Conservation (phyloP, 1,284 basidiomycete genomes). For the Neonothopanus nambi region DNA sequence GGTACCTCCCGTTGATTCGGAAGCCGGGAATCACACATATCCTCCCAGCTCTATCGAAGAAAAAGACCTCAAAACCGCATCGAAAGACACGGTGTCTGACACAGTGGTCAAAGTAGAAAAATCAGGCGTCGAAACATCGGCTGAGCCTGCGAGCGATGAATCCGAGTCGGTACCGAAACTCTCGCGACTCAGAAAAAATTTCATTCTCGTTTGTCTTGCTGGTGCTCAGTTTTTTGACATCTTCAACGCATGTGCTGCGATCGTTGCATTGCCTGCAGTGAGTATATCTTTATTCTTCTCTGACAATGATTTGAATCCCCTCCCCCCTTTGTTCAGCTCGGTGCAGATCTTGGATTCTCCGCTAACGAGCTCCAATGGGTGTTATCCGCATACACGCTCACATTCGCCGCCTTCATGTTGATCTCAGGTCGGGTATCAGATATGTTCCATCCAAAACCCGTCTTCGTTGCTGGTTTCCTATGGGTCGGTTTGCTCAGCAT, state of each 20-base stretch:
- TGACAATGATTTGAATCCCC: not conserved
- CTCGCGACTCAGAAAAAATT: not conserved
- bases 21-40: too few relatives aligned
- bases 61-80: too few relatives aligned
- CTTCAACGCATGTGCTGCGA: conserved; percentile 18
- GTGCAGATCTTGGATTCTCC: conserved; percentile 17
- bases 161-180: too few relatives aligned
- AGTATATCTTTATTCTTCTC: not conserved
- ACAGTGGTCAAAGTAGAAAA: too few relatives aligned
- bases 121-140: too few relatives aligned
- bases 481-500: conserved; percentile 21
- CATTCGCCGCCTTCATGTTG: conserved; percentile 22
- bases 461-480: conserved; percentile 19
- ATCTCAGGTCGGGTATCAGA: conserved; percentile 20
- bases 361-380: conserved; percentile 20
- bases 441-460: conserved; percentile 22
- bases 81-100: too few relatives aligned
- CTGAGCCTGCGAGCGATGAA: too few relatives aligned
- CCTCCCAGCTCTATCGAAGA: too few relatives aligned
- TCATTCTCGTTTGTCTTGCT: conserved; percentile 6
- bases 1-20: too few relatives aligned
- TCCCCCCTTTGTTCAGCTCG: not conserved
- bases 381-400: conserved; percentile 21
- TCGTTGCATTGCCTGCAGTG: conserved; percentile 17
- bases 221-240: conserved; percentile 19